Percentiles rank a stretch among this genome's conserved stretches.
Evolutionary conservation across 768 basidiomycete species (phyloP).

Genomic region (Tylopilus plumbeoviolaceoides): DNA sequence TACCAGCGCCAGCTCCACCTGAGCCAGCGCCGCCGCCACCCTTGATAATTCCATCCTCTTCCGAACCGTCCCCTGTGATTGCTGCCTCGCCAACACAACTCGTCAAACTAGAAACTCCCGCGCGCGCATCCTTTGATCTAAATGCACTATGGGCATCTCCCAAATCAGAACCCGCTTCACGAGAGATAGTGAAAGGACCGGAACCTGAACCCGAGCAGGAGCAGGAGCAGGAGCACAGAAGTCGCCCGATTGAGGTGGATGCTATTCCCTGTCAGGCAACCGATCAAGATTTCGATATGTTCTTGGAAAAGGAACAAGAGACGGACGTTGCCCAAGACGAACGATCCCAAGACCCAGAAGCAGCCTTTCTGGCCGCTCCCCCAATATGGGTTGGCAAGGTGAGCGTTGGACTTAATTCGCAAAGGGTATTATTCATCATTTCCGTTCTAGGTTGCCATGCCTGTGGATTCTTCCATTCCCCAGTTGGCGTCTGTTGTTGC

Average conservation of each 20-base stretch:
- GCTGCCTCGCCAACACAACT: conserved; percentile 21
- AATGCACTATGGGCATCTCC: conserved; percentile 66
- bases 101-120: conserved; percentile 41
- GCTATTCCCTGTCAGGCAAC: conserved; percentile 41
- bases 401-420: conserved; percentile 20
- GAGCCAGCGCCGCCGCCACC: conserved; percentile 29
- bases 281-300: conserved; percentile 86
- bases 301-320: conserved; percentile 59
- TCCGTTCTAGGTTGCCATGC: conserved; percentile 65
- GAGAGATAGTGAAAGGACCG: conserved; percentile 20
- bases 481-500: conserved; percentile 66
- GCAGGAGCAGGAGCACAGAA: conserved; percentile 34
- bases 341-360: conserved; percentile 40
- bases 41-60: conserved; percentile 46
- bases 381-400: conserved; percentile 77
- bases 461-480: conserved; percentile 65
- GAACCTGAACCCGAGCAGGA: conserved; percentile 22
- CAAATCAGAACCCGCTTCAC: conserved; percentile 25
- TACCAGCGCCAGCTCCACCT: conserved; percentile 12
- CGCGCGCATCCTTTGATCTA: conserved; percentile 62
- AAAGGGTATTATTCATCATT: conserved; percentile 9
- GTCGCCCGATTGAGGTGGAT: conserved; percentile 44
- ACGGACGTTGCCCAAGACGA: conserved; percentile 21
- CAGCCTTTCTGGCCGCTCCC: conserved; percentile 51
- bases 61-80: conserved; percentile 22